Evolutionary conservation across 179 eudicot genomes (phyloP).

Genomic region (Amaranthus tricolor): DNA sequence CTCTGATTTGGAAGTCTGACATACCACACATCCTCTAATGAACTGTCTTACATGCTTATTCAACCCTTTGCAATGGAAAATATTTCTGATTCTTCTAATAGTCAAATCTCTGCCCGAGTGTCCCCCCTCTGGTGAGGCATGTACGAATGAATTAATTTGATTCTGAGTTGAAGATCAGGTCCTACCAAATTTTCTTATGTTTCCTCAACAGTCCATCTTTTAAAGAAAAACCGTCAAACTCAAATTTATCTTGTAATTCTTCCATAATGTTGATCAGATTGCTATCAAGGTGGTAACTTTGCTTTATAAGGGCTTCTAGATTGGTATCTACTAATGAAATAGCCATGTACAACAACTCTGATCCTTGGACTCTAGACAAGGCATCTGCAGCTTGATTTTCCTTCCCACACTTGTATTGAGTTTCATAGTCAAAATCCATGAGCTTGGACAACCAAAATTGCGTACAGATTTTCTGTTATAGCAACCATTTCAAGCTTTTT

Average conservation of each 20-base stretch:
- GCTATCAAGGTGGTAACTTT: background rate
- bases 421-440: background rate
- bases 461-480: background rate
- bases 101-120: background rate
- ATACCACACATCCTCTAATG: background rate
- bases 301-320: background rate
- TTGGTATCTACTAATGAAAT: background rate
- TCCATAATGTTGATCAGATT: no score
- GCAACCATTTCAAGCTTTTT: background rate
- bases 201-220: background rate
- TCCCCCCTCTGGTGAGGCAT: background rate
- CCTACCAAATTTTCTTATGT: background rate
- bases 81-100: background rate
- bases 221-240: no score
- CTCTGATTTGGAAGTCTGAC: background rate
- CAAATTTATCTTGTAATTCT: no score
- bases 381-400: constrained; percentile 1
- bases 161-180: background rate
- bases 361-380: background rate
- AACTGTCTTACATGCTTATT: background rate
- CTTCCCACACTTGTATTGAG: background rate
- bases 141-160: background rate
- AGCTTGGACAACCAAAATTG: background rate
- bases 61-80: background rate
- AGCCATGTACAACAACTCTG: background rate